Conservation (phyloP, 1,284 basidiomycete genomes). For the Austroboletus novae-zelandiae region DNA sequence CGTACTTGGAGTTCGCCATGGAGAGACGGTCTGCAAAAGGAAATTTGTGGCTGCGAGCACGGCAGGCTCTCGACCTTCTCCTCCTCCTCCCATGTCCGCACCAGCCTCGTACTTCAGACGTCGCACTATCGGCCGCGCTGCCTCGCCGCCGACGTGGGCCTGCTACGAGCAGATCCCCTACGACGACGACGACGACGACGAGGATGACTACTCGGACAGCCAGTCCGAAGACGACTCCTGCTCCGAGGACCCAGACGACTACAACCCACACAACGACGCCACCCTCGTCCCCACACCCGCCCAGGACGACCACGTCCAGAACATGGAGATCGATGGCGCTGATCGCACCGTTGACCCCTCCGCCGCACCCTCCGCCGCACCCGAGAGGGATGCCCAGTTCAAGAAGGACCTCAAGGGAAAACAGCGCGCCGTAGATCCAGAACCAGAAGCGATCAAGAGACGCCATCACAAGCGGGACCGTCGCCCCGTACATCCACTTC, state of each 20-base stretch:
- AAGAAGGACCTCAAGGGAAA: conserved; percentile 73
- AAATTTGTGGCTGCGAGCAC: conserved; percentile 5
- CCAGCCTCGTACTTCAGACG: conserved; percentile 52
- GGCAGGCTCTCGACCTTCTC: background rate
- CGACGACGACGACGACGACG: conserved; percentile 50
- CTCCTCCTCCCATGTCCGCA: background rate
- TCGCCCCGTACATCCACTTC: conserved; percentile 56
- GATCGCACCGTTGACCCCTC: conserved; percentile 16
- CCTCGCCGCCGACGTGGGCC: conserved; percentile 79
- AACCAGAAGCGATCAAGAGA: conserved; percentile 42
- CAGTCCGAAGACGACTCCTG: conserved; percentile 55
- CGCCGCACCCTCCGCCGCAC: background rate
- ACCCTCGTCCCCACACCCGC: conserved; percentile 10
- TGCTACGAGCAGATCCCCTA: conserved; percentile 83
- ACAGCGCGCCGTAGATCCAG: conserved; percentile 67
- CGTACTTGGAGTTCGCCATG: conserved; percentile 92
- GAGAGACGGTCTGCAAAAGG: conserved; percentile 17
- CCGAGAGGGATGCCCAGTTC: conserved; percentile 39
- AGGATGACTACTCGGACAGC: conserved; percentile 43
- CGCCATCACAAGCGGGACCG: conserved; percentile 55
- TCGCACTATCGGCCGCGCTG: conserved; percentile 70
- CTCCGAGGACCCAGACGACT: conserved; percentile 72
- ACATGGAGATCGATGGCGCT: conserved; percentile 61
- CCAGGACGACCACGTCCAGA: conserved; percentile 39
- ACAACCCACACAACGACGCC: conserved; percentile 27